Percentiles rank a stretch among this genome's conserved stretches.
These are phyloP conservation scores for Xylaria palmicola DNA, from an alignment of 495 filamentous ascomycete species.

Conservation along the genomic window DNA sequence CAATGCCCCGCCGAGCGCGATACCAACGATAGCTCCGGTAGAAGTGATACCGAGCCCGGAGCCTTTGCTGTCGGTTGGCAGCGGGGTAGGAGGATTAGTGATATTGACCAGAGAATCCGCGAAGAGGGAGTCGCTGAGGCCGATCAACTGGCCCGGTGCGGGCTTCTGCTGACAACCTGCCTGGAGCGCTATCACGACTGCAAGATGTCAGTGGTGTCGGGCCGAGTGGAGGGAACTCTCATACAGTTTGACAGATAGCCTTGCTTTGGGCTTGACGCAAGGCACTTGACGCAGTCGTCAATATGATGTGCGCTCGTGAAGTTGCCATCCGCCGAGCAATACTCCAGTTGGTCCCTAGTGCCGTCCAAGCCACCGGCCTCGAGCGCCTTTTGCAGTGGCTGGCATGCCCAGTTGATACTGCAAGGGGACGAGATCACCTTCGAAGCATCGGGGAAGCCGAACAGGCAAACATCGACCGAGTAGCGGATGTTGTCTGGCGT, in stretches of 20 bases:
- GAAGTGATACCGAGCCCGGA: slow-evolving; percentile 26
- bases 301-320: slow-evolving; percentile 16
- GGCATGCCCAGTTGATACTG: slow-evolving; percentile 29
- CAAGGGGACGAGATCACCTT: slow-evolving; percentile 32
- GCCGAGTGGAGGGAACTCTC: background rate
- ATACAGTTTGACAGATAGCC: slow-evolving; percentile 34
- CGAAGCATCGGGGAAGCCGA: slow-evolving; percentile 26
- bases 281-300: slow-evolving; percentile 29
- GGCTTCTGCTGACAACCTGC: slow-evolving; percentile 44
- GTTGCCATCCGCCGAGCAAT: slow-evolving; percentile 29
- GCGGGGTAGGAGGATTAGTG: slow-evolving; percentile 25
- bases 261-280: slow-evolving; percentile 27
- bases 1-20: slow-evolving; percentile 37
- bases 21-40: slow-evolving; percentile 47
- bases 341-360: slow-evolving; percentile 25
- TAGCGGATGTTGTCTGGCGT: slow-evolving; percentile 41
- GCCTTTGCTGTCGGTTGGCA: background rate
- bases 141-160: slow-evolving; percentile 29
- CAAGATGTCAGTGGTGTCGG: background rate
- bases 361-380: slow-evolving; percentile 21
- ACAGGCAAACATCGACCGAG: slow-evolving; percentile 42
- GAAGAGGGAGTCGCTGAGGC: slow-evolving; percentile 37
- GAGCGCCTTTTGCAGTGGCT: slow-evolving; percentile 26
- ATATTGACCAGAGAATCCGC: slow-evolving; percentile 32
- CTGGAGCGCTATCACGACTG: slow-evolving; percentile 39